Evolutionary conservation across 1,139 yeast genomes (phyloP).

Genomic region (Cylindricascospora bacillispora): DNA sequence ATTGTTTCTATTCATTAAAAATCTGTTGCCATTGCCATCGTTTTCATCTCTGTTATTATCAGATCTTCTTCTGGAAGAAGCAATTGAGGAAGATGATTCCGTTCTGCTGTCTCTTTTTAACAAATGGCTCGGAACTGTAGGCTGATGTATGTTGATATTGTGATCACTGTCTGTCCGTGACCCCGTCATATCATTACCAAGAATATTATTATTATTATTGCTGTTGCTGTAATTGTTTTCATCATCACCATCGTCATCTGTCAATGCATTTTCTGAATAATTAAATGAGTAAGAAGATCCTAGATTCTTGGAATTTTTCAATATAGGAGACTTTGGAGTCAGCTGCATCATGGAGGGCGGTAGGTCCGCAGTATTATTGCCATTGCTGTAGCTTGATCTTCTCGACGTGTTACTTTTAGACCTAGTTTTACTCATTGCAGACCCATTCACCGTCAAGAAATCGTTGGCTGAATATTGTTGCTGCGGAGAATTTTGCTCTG

Average conservation of each 20-base stretch:
- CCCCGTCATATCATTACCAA: slow-evolving; percentile 1
- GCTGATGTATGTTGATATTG: not conserved
- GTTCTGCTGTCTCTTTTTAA: slow-evolving; percentile 2
- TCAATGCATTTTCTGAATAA: slow-evolving; percentile 6
- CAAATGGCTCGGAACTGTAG: slow-evolving; percentile 1
- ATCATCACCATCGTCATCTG: slow-evolving; percentile 6
- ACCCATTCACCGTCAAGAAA: slow-evolving; percentile 1
- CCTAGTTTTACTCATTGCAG: slow-evolving; percentile 22
- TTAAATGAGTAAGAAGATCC: slow-evolving; percentile 6
- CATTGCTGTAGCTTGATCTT: slow-evolving; percentile 10
- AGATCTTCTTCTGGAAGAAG: slow-evolving; percentile 3
- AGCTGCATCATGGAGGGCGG: slow-evolving; percentile 57
- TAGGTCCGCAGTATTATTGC: slow-evolving; percentile 15
- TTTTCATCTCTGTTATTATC: slow-evolving; percentile 1
- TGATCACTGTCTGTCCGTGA: too few species aligned
- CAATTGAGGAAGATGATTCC: slow-evolving; percentile 3
- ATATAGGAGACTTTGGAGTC: slow-evolving; percentile 51
- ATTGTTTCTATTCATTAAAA: slow-evolving; percentile 3
- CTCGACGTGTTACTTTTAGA: slow-evolving; percentile 22
- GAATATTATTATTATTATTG: slow-evolving; percentile 5
- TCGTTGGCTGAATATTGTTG: too few species aligned
- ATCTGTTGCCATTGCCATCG: slow-evolving; percentile 1
- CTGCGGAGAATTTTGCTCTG: too few species aligned
- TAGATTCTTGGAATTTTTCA: slow-evolving; percentile 24
- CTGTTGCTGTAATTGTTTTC: too few species aligned